Evolutionary conservation across 805 yeast genomes (phyloP), one percentile per base, ranked within the genome.

Genomic region (Scheffersomyces coipomensis): DNA sequence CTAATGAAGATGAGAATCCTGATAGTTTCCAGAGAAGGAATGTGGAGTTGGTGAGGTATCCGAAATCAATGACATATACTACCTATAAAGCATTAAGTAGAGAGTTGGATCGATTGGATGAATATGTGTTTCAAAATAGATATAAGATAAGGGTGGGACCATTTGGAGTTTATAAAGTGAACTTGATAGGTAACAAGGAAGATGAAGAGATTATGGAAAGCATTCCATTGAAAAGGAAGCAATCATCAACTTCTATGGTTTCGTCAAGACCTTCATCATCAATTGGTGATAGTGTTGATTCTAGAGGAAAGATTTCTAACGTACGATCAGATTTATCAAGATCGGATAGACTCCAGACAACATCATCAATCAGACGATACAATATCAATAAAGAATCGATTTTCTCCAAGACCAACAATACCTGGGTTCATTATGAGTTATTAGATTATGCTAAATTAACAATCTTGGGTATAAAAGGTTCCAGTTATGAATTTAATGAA

Each of bases 31-130:
- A 67, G 57, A 58, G 82, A 44, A 56, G 81, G 21, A 66, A 62
- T 25, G 60, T 78, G 15, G 75, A 68, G 4, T 60, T 74, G 26
- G 73, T 71, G 48, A 48, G 47, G 34, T 76, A 69, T 44, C 71
- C 77, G 0, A 40, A 44, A 7, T 37, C 35, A 3, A 53, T 62
- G 60, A 41, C 38, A 5, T 76, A 71, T 45, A 47, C 56, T 8
- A 69, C 71, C 11, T 66, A 64, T 44, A 57, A 55, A 5, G 68
- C 68, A 38, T 50, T 78, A 40, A 72, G 66, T 42, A 45, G 47
- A 0, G 64, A 54, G 13, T 45, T 76, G n/a, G 67, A 66, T 3
- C 44, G 43, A 19, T 41, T 70, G 15, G 72, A 66, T 13, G 36
- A 26, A 3, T 29, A 27, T 12, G 51, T 43, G 6, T 35, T 46